Base-by-base conservation (phyloP, 768 basidiomycete species). In the Tulasnella sp. region DNA sequence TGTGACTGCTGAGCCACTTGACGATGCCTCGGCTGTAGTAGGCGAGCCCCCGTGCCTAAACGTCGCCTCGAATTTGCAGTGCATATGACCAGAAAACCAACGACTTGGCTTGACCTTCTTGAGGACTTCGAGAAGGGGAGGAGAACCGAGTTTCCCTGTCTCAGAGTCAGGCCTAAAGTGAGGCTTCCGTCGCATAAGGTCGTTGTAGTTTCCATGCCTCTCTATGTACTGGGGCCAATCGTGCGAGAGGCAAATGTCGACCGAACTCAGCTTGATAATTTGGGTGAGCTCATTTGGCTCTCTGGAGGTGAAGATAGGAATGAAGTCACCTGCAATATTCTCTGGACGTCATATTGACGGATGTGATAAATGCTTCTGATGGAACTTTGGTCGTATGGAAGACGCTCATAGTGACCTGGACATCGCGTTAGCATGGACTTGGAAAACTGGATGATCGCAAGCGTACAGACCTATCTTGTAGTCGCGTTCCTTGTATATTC, bases 31-130 rank as follows among this genome's bases (percentile, higher is more conserved):
- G 18, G 78, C 37, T 31, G 69, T 46, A 34, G 14, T 78, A 40
- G 60, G 0, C 31, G 74, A 44, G 24, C 73, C 42, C 18, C 54
- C 76, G 79, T 87, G 87, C 0, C 84, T 80, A 64, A 83, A 84
- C 6, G 86, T 85, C 2, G 96, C 97, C 80, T 96, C 93, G 83
- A 94, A 98, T 76, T 93, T 92, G 74, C 92, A 91, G 84, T 98
- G 97, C 75, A 98, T 84, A 86, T 98, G 97, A 0, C 96, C 97
- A 4, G 95, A 86, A 85, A 98, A 98, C 97, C 97, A 99, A 91
- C 95, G 93, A 72, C 89, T 83, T 0, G 97, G 97, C 83, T 90
- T 88, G 44, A 98, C 88, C 37, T 88, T 92, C 42, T 87, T 87
- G 37, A 99, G 86, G 0, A 98, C 88, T 18, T 91, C 91, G 89